Conservation (phyloP, 257 asterid species). For the Leonotis leonurus region DNA sequence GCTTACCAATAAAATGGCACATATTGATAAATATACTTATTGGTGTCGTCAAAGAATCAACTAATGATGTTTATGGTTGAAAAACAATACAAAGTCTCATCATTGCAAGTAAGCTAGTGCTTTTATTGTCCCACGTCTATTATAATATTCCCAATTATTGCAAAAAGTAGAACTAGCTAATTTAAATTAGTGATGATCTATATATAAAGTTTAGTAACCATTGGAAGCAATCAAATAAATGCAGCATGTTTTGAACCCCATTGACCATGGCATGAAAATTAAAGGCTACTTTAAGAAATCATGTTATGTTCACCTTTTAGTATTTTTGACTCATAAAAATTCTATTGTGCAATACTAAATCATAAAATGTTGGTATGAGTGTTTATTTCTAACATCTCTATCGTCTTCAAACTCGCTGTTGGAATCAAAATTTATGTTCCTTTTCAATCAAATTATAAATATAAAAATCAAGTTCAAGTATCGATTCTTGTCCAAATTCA, state of each 20-base stretch:
- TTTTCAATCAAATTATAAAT: too few species aligned
- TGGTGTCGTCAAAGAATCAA: constrained; percentile 10
- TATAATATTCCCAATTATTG: constrained; percentile 11
- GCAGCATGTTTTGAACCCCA: constrained; percentile 34
- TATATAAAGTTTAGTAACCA: constrained; percentile 1
- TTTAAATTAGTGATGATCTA: not conserved
- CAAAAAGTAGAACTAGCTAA: not conserved
- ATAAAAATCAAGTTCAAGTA: too few species aligned
- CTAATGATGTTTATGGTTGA: constrained; percentile 25
- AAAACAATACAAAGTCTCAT: constrained; percentile 6
- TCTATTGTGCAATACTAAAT: not conserved
- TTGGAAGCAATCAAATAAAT: constrained; percentile 4
- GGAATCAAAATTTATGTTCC: too few species aligned
- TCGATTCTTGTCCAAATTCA: too few species aligned
- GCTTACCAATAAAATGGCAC: constrained; percentile 10
- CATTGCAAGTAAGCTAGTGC: constrained; percentile 12
- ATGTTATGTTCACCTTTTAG: constrained; percentile 7
- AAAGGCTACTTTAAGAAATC: not conserved
- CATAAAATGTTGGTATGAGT: too few species aligned
- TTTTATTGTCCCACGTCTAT: constrained; percentile 1
- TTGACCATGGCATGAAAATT: constrained; percentile 18
- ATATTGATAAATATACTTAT: not conserved
- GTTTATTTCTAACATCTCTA: too few species aligned
- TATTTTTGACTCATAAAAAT: constrained; percentile 10
- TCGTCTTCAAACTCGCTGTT: too few species aligned